Conservation (phyloP, 1,139 yeast species). For the Kurtzmaniella natalensis region DNA sequence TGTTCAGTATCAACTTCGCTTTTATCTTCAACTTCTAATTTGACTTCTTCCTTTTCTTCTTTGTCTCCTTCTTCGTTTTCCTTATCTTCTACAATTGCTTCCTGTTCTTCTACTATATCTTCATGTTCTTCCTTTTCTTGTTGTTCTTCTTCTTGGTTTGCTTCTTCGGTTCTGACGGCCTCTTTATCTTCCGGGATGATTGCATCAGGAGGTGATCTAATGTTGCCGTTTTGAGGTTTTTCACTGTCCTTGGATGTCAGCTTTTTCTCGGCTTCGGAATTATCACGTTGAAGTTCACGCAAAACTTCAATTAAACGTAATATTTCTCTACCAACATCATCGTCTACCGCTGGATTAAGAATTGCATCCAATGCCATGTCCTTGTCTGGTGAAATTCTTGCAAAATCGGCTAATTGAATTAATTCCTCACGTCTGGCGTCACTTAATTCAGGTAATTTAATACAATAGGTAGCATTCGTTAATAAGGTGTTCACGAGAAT, state of each 20-base stretch:
- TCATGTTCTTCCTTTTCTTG: no score
- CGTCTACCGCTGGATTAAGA: slow-evolving; percentile 35
- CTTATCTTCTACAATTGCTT: neutral
- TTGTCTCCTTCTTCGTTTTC: neutral
- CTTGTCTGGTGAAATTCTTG: slow-evolving; percentile 33
- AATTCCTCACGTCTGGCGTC: slow-evolving; percentile 13
- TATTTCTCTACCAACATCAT: slow-evolving; percentile 35
- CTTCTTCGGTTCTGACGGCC: neutral
- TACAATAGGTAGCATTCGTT: slow-evolving; percentile 12
- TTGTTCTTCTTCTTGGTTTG: neutral
- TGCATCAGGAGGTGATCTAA: neutral
- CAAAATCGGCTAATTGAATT: slow-evolving; percentile 12
- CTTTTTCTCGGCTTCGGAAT: neutral
- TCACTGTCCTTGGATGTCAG: neutral
- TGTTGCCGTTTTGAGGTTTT: neutral
- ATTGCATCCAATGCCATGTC: slow-evolving; percentile 35
- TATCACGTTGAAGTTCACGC: slow-evolving; percentile 12
- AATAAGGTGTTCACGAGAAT: slow-evolving; percentile 37
- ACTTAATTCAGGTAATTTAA: slow-evolving; percentile 11
- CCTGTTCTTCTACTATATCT: neutral
- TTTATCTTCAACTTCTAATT: neutral
- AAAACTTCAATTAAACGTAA: slow-evolving; percentile 30
- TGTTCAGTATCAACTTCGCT: neutral
- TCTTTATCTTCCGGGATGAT: neutral
- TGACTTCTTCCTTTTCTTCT: neutral